phyloP scores from a whole-genome alignment of 495 filamentous ascomycete species.

The Corynascus novoguineensis region DNA sequence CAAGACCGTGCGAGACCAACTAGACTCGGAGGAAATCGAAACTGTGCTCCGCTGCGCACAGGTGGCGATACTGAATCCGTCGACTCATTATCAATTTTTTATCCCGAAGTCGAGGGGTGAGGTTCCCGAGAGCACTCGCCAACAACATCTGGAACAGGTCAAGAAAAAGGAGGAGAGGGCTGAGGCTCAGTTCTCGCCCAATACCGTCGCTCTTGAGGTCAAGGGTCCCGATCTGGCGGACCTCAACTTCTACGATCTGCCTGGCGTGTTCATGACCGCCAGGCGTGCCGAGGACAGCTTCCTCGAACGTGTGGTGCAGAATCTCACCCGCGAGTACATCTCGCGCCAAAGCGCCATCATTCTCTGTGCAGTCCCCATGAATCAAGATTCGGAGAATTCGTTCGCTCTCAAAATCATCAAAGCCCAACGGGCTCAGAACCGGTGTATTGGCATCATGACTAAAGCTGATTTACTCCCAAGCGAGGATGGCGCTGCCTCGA shows the following conservation, averaged over 20 bases:
- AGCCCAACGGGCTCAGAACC: slow-evolving; percentile 48
- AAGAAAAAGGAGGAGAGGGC: slow-evolving; percentile 28
- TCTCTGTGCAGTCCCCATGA: slow-evolving; percentile 70
- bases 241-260: slow-evolving; percentile 74
- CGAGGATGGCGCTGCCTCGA: slow-evolving; percentile 35
- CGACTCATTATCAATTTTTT: slow-evolving; percentile 38
- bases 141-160: slow-evolving; percentile 25
- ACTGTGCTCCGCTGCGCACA: slow-evolving; percentile 63
- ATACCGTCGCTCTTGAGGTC: slow-evolving; percentile 69
- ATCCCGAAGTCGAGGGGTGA: slow-evolving; percentile 38
- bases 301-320: slow-evolving; percentile 60
- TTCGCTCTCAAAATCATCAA: slow-evolving; percentile 60
- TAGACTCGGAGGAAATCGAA: slow-evolving; percentile 47
- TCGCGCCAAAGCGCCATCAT: slow-evolving; percentile 60
- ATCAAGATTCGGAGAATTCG: slow-evolving; percentile 64
- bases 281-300: slow-evolving; percentile 58
- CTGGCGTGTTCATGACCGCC: slow-evolving; percentile 66
- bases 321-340: slow-evolving; percentile 63
- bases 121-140: slow-evolving; percentile 27
- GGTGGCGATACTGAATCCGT: slow-evolving; percentile 63
- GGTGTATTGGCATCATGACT: slow-evolving; percentile 72
- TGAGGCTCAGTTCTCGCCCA: slow-evolving; percentile 68
- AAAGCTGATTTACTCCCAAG: slow-evolving; percentile 66
- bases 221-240: slow-evolving; percentile 61
- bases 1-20: slow-evolving; percentile 38